phyloP scores from a whole-genome alignment of 2,329 filamentous ascomycete species.

The Coleophoma cylindrospora region DNA sequence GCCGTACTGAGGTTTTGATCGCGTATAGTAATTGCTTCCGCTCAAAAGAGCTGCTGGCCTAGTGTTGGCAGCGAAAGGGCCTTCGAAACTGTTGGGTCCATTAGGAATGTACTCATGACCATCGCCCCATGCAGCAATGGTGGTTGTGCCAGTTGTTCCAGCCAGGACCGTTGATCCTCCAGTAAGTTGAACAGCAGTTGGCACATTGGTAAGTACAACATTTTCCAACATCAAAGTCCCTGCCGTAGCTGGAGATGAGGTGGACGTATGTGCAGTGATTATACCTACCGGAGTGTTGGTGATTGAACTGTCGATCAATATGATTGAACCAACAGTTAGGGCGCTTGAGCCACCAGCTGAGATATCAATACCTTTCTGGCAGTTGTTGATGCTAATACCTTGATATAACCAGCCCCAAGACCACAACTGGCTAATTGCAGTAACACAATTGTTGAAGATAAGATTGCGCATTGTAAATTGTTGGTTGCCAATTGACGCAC shows the following conservation, averaged over 20 bases:
- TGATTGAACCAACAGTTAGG: slow-evolving; percentile 49
- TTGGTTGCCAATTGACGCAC: slow-evolving; percentile 58
- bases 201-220: slow-evolving; percentile 68
- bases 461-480: slow-evolving; percentile 59
- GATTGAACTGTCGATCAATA: slow-evolving; percentile 50
- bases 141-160: slow-evolving; percentile 55
- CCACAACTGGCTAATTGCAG: slow-evolving; percentile 54
- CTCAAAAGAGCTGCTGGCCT: slow-evolving; percentile 39
- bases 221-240: slow-evolving; percentile 82
- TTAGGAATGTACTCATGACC: slow-evolving; percentile 63
- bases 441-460: slow-evolving; percentile 39
- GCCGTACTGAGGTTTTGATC: slow-evolving; percentile 51
- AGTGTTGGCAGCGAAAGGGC: slow-evolving; percentile 34
- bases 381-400: slow-evolving; percentile 46
- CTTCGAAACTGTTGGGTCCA: slow-evolving; percentile 34
- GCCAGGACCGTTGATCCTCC: slow-evolving; percentile 55
- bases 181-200: slow-evolving; percentile 56
- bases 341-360: slow-evolving; percentile 32
- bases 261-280: slow-evolving; percentile 41
- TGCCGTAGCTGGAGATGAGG: slow-evolving; percentile 55
- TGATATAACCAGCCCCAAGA: slow-evolving; percentile 56
- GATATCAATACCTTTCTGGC: slow-evolving; percentile 46
- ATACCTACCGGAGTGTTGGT: slow-evolving; percentile 45
- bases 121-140: slow-evolving; percentile 70
- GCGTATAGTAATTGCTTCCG: slow-evolving; percentile 40